Evolutionary conservation across 208 protist genomes (phyloP).

Genomic region (Novymonas esmeraldas): DNA sequence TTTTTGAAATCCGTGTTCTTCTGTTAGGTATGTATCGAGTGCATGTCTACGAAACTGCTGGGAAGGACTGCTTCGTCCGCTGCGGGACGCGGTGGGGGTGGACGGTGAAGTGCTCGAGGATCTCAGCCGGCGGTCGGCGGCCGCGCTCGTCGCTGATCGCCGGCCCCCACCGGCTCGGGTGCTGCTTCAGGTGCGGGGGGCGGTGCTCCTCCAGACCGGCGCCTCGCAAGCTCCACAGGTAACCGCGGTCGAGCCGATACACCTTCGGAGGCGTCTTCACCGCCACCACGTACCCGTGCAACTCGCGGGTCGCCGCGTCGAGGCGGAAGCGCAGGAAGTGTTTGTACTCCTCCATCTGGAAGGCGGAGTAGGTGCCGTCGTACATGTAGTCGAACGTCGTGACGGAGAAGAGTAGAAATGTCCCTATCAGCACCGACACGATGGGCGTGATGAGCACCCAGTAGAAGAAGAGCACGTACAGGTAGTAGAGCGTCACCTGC

Average conservation of each 20-base stretch:
- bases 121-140: conserved; percentile 23
- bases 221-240: conserved; percentile 35
- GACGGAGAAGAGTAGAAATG: conserved; percentile 75
- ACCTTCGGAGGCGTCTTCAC: conserved; percentile 65
- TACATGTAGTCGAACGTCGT: conserved; percentile 78
- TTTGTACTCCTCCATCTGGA: conserved; percentile 89
- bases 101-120: conserved; percentile 70
- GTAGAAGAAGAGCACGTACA: conserved; percentile 75
- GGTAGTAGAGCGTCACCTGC: conserved; percentile 62
- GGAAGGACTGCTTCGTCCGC: background rate
- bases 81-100: conserved; percentile 43
- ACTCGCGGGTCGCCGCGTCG: conserved; percentile 51
- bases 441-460: conserved; percentile 83
- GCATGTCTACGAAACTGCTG: background rate
- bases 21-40: background rate
- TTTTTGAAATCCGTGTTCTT: too few species aligned
- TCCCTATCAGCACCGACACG: conserved; percentile 76
- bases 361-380: conserved; percentile 79
- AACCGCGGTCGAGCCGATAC: conserved; percentile 62
- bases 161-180: conserved; percentile 72
- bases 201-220: conserved; percentile 35
- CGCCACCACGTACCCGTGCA: conserved; percentile 71
- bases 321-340: conserved; percentile 80
- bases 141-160: conserved; percentile 14
- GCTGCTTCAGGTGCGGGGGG: conserved; percentile 61